Conservation (phyloP, 306 rosid genomes). For the Gleditsia sinensis region DNA sequence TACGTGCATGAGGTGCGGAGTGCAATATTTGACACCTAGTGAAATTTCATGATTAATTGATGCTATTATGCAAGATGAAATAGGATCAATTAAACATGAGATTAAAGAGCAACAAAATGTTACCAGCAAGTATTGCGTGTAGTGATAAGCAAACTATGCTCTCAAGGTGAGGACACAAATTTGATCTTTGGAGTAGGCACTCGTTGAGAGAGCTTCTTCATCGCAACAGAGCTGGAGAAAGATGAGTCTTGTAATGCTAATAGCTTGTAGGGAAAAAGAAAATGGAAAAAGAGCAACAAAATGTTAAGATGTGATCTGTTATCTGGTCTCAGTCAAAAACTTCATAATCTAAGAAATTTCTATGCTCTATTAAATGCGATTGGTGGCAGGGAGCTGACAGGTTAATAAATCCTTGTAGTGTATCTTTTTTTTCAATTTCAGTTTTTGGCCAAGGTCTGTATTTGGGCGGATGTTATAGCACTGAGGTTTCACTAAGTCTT, state of each 20-base stretch:
- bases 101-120: background rate
- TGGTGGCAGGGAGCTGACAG: background rate
- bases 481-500: background rate
- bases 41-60: background rate
- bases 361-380: conserved; percentile 22
- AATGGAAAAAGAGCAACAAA: background rate
- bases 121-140: no score
- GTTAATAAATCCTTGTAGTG: background rate
- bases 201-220: no score
- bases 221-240: no score
- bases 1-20: conserved; percentile 23
- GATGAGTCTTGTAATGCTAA: no score
- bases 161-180: no score
- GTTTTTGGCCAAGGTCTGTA: background rate
- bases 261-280: no score
- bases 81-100: conserved; percentile 7
- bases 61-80: conserved; percentile 8
- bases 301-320: conserved; percentile 13
- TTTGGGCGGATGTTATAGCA: background rate
- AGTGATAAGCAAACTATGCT: no score
- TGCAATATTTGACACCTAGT: conserved; percentile 8
- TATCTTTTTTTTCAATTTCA: background rate
- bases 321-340: conserved; percentile 20
- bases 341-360: conserved; percentile 10
- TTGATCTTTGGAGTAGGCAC: no score